Evolutionary conservation across 345 rosid genomes (phyloP).

Genomic region (Sonneratia caseolaris): DNA sequence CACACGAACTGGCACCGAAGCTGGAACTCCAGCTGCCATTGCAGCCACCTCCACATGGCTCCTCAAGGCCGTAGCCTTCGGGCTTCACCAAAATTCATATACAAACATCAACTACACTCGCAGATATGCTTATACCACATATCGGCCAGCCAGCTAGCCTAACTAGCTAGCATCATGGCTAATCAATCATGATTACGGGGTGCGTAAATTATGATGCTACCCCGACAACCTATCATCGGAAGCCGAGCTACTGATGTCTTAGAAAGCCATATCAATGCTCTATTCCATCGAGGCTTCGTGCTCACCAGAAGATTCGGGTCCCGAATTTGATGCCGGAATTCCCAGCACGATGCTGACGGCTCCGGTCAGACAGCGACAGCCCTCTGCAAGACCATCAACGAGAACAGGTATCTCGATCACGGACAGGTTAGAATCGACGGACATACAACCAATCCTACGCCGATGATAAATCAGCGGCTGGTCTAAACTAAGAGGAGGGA

Average conservation of each 20-base stretch:
- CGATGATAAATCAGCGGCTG: not conserved
- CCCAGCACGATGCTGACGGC: not conserved
- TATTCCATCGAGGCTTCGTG: not conserved
- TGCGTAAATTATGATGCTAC: too few relatives aligned
- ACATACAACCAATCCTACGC: not conserved
- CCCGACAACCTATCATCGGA: too few relatives aligned
- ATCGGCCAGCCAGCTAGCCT: not conserved
- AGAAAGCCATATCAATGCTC: not conserved
- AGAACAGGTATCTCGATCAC: not conserved
- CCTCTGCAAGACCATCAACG: not conserved
- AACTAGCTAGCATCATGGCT: too few relatives aligned
- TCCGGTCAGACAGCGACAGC: not conserved
- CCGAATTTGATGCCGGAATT: not conserved
- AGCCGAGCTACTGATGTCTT: too few relatives aligned
- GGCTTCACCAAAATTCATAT: slow-evolving; percentile 14
- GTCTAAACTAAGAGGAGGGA: not conserved
- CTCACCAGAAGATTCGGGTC: not conserved
- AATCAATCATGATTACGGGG: too few relatives aligned
- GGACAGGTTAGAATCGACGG: too few relatives aligned
- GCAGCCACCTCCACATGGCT: slow-evolving; percentile 26
- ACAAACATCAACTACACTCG: not conserved
- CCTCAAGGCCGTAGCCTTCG: slow-evolving; percentile 20
- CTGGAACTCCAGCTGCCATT: slow-evolving; percentile 28
- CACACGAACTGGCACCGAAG: slow-evolving; percentile 84
- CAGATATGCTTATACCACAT: not conserved